phyloP scores from a whole-genome alignment of 2,329 filamentous ascomycete species.

The Pyricularia pennisetigena region DNA sequence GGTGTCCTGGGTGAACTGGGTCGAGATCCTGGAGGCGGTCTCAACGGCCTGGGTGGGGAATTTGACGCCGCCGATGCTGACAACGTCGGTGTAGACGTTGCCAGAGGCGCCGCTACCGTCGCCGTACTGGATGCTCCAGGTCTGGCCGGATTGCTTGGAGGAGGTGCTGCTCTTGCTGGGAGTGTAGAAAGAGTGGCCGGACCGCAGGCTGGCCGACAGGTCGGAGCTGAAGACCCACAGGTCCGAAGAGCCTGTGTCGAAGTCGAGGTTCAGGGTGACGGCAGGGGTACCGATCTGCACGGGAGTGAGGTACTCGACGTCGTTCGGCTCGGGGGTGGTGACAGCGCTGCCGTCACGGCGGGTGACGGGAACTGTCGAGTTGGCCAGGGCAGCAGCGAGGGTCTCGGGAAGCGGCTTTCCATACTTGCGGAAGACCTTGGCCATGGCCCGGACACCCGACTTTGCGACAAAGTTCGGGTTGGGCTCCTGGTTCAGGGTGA shows the following conservation, averaged over 20 bases:
- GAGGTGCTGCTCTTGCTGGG: constrained; percentile 18
- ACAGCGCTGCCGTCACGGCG: constrained; percentile 19
- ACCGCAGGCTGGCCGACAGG: constrained; percentile 12
- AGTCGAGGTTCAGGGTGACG: constrained; percentile 18
- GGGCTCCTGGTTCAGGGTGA: constrained; percentile 24
- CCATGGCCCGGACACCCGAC: constrained; percentile 23
- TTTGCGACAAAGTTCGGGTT: constrained; percentile 22
- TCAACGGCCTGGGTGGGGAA: constrained; percentile 20
- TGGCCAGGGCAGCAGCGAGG: constrained; percentile 16
- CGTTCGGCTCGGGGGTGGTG: constrained; percentile 17
- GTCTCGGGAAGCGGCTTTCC: constrained; percentile 20
- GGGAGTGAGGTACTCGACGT: constrained; percentile 27
- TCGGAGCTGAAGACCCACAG: constrained; percentile 25
- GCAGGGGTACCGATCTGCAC: constrained; percentile 28
- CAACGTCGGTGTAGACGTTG: constrained; percentile 20
- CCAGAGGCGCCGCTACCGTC: constrained; percentile 21
- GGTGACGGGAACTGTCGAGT: constrained; percentile 11
- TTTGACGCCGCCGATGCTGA: constrained; percentile 19
- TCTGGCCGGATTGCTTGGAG: constrained; percentile 14
- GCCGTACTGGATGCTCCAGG: constrained; percentile 22
- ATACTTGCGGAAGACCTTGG: constrained; percentile 27
- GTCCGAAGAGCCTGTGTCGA: constrained; percentile 23
- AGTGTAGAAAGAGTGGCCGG: constrained; percentile 19
- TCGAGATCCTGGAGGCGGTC: constrained; percentile 16
- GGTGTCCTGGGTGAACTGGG: constrained; percentile 15